phyloP scores from a whole-genome alignment of 1,284 basidiomycete species.

The Gymnopus androsaceus region DNA sequence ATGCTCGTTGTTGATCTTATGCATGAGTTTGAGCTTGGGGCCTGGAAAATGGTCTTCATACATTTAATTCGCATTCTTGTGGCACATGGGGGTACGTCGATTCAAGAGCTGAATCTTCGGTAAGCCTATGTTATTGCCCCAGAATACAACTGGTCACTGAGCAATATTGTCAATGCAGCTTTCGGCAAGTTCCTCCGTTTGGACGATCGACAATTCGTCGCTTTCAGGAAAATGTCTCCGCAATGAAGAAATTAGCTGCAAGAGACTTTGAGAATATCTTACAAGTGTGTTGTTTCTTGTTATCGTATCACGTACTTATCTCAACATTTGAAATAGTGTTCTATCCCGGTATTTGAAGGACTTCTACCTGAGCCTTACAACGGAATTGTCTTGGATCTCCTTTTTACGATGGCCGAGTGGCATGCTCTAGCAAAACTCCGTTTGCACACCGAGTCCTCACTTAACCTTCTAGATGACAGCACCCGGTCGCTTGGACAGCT shows the following conservation, averaged over 20 bases:
- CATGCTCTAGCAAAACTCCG: no score
- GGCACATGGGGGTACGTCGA: slow-evolving; percentile 9
- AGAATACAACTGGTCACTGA: not conserved
- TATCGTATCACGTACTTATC: slow-evolving; percentile 22
- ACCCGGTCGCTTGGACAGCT: no score
- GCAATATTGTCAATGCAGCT: slow-evolving; percentile 21
- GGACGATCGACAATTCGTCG: slow-evolving; percentile 27
- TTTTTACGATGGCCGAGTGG: no score
- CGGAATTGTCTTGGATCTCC: no score
- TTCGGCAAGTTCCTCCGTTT: slow-evolving; percentile 26
- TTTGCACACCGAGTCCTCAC: no score
- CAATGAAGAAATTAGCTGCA: slow-evolving; percentile 34
- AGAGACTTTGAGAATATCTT: slow-evolving; percentile 36
- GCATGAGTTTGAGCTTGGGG: slow-evolving; percentile 40
- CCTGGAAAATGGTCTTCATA: slow-evolving; percentile 35
- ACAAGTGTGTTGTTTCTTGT: slow-evolving; percentile 23
- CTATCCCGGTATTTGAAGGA: slow-evolving; percentile 32
- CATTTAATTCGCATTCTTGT: slow-evolving; percentile 37
- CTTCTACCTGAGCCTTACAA: slow-evolving; percentile 25
- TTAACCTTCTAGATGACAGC: no score
- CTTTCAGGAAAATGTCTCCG: slow-evolving; percentile 30
- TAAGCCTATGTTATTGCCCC: not conserved
- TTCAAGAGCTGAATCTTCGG: not conserved
- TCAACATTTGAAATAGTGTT: slow-evolving; percentile 25
- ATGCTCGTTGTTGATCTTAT: slow-evolving; percentile 37